Base-by-base conservation (phyloP, 768 basidiomycete genomes). In the Russula vinacea region DNA sequence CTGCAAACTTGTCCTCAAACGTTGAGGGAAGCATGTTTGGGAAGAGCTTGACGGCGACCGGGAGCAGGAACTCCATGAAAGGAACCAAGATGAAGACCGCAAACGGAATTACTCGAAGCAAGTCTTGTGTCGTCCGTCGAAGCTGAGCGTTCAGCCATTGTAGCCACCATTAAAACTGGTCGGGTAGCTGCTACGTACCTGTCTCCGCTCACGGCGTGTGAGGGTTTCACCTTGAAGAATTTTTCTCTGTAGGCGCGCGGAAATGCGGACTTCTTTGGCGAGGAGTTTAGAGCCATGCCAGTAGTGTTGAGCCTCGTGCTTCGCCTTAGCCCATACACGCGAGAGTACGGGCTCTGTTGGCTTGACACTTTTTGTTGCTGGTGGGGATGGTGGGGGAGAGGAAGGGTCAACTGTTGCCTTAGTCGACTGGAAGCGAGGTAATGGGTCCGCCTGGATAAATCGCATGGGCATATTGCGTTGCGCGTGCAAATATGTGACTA, bases 11-110 rank as follows among this genome's bases (percentile, higher is more conserved):
- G 79, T 98, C 96, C 73, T 98, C 94, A 67, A 99, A 98, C 0
- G 97, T 99, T 0, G 92, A 95, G 0, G 97, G 97, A 6, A 99
- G 84, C 94, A 98, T 98, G 75, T 91, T 98, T 16, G 97, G 97
- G 83, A 99, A 99, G 50, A 99, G 77, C 75, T 96, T 97, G 68
- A 99, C 82, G 0, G 94, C 95, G 45, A 99, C 92, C 2, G 97
- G 97, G 3, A 99, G 84, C 5, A 99, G 81, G 19, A 99, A 74
- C 73, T 98, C 97, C 96, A 98, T 98, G 81, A 98, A 98, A 1
- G 97, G 97, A 3, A 99, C 92, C 70, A 97, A 80, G 67, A 98
- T 73, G 78, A 99, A 98, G 56, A 93, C 93, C 8, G 91, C 85
- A 76, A 99, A 99, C 1, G 97, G 97, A 26, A 98, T 87, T 16